Evolutionary conservation across 805 yeast genomes (phyloP).

Genomic region (Yarrowia osloensis): DNA sequence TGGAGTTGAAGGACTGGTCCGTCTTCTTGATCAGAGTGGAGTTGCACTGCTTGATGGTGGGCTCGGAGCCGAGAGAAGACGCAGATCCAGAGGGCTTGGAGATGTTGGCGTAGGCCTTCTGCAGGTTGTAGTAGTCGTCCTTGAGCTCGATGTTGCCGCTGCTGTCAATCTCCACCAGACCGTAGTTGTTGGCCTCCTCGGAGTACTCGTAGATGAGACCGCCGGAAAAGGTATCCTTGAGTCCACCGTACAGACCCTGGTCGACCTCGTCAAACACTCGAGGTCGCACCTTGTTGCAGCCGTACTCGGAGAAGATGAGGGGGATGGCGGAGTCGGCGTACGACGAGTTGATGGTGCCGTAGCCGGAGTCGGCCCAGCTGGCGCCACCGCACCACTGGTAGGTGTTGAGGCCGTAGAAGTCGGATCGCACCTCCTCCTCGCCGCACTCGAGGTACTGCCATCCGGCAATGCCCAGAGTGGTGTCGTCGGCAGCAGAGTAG

Average conservation of each 20-base stretch:
- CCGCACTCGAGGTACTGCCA: constrained; percentile 85
- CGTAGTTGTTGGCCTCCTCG: constrained; percentile 74
- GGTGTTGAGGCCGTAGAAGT: constrained; percentile 91
- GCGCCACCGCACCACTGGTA: constrained; percentile 95
- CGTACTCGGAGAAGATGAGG: constrained; percentile 81
- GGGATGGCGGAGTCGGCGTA: constrained; percentile 71
- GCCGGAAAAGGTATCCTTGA: constrained; percentile 63
- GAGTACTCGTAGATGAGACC: constrained; percentile 93
- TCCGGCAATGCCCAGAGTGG: constrained; percentile 66
- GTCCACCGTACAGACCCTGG: constrained; percentile 65
- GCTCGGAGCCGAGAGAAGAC: constrained; percentile 35
- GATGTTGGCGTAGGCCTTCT: constrained; percentile 55
- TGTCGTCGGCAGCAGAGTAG: constrained; percentile 89
- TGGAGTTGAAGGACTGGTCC: constrained; percentile 40
- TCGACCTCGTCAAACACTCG: constrained; percentile 82
- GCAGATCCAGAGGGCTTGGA: constrained; percentile 36
- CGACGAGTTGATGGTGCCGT: constrained; percentile 59
- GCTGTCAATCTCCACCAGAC: constrained; percentile 64
- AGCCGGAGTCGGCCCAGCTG: constrained; percentile 70
- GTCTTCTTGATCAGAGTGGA: constrained; percentile 35
- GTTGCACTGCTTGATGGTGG: constrained; percentile 37
- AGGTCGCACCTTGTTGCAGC: constrained; percentile 77
- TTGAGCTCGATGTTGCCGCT: constrained; percentile 53
- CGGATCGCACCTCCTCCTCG: constrained; percentile 52
- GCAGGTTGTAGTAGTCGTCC: constrained; percentile 62